Evolutionary conservation across 2,329 filamentous ascomycete species (phyloP).

Genomic region (Apiospora saccharicola): DNA sequence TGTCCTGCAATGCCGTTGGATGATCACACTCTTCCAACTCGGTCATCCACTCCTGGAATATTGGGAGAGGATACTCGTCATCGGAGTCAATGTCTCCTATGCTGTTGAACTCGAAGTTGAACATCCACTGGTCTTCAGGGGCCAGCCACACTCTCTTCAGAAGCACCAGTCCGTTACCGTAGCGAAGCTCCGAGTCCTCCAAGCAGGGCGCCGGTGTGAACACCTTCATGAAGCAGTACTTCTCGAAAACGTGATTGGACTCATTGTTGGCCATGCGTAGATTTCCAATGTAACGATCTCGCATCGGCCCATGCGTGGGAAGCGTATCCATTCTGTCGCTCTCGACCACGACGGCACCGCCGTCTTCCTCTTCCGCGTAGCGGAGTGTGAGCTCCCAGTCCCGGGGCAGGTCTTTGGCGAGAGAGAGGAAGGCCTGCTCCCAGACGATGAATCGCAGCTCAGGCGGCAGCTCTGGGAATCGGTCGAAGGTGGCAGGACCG

Average conservation of each 20-base stretch:
- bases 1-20: not conserved
- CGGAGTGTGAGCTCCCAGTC: not conserved
- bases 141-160: not conserved
- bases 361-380: not conserved
- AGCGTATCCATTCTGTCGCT: not conserved
- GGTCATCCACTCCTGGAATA: not conserved
- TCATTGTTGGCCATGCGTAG: not conserved
- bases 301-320: not conserved
- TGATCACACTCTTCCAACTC: not conserved
- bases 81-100: not conserved
- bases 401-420: not conserved
- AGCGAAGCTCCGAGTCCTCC: not conserved
- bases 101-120: conserved; percentile 15
- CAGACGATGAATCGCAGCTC: not conserved
- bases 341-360: not conserved
- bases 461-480: not conserved
- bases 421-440: not conserved
- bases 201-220: not conserved
- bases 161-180: not conserved
- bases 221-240: not conserved
- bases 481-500: not conserved
- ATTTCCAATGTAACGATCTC: not conserved
- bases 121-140: not conserved
- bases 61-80: not conserved
- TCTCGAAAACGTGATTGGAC: not conserved